phyloP scores from a whole-genome alignment of 305 asterid genomes.

The Fraxinus dipetala region DNA sequence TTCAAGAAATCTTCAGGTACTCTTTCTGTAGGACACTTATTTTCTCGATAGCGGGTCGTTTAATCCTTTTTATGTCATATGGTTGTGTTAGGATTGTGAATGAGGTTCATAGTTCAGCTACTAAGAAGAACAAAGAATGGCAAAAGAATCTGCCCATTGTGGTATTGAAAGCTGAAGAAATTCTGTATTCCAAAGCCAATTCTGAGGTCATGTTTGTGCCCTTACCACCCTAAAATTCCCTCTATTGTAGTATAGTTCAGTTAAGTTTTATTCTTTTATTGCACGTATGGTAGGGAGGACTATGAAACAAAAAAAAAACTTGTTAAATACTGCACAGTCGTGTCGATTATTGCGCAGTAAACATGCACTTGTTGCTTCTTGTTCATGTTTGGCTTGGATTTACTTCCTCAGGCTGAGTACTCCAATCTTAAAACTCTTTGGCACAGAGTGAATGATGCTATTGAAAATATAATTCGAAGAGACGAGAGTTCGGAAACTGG shows the following conservation, averaged over 20 bases:
- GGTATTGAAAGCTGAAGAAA: not conserved
- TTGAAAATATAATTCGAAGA: conserved; percentile 70
- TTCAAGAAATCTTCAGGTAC: conserved; percentile 90
- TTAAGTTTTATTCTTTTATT: not conserved
- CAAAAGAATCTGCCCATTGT: not conserved
- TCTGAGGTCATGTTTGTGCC: conserved; percentile 6
- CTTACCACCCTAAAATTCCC: conserved; percentile 1
- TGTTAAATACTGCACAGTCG: too few relatives aligned
- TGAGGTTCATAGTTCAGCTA: conserved; percentile 61
- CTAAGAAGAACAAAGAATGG: conserved; percentile 12
- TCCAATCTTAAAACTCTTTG: conserved; percentile 71
- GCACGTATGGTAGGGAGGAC: too few relatives aligned
- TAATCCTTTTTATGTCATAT: not conserved
- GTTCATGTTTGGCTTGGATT: too few relatives aligned
- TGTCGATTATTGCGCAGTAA: too few relatives aligned
- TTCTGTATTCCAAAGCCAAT: not conserved
- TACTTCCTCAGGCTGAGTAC: conserved; percentile 67
- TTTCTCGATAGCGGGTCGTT: not conserved
- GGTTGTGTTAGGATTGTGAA: conserved; percentile 59
- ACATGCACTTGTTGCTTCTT: too few relatives aligned
- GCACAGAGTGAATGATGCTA: conserved; percentile 79
- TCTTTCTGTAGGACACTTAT: not conserved
- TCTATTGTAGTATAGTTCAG: not conserved
- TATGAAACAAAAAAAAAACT: too few relatives aligned
- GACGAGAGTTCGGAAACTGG: conserved; percentile 69